Conservation (phyloP, 345 rosid genomes). For the Murraya paniculata region DNA sequence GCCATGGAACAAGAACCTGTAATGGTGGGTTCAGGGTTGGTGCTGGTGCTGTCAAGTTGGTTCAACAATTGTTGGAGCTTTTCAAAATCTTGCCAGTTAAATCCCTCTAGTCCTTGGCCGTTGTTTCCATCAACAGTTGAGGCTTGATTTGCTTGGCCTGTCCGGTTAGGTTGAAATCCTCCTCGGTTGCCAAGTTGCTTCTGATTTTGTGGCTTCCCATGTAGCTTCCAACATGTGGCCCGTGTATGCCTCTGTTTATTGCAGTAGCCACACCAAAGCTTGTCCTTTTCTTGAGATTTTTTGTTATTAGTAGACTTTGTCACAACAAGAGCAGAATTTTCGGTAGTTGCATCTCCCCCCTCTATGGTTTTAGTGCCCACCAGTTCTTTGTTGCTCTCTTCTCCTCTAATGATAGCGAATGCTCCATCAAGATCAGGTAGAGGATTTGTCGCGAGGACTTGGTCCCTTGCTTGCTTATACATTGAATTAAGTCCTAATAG, state of each 20-base stretch:
- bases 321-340: not conserved
- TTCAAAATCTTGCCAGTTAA: not conserved
- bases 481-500: not conserved
- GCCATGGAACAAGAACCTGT: not conserved
- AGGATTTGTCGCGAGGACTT: not conserved
- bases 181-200: not conserved
- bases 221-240: not conserved
- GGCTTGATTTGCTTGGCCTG: not conserved
- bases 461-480: not conserved
- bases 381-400: too few species aligned
- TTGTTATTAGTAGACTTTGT: too few species aligned
- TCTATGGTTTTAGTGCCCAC: not conserved
- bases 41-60: not conserved
- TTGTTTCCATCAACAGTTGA: not conserved
- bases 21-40: not conserved
- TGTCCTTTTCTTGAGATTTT: too few species aligned
- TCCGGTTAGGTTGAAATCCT: not conserved
- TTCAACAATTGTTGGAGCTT: too few species aligned
- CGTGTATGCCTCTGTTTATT: not conserved
- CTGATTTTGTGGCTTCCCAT: not conserved
- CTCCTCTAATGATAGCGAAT: too few species aligned
- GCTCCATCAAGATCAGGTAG: not conserved
- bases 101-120: not conserved
- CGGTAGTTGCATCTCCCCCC: not conserved
- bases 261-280: too few species aligned